These are phyloP conservation scores for Microthlaspi erraticum DNA, from an alignment of 345 rosid genomes.

Conservation along the genomic window DNA sequence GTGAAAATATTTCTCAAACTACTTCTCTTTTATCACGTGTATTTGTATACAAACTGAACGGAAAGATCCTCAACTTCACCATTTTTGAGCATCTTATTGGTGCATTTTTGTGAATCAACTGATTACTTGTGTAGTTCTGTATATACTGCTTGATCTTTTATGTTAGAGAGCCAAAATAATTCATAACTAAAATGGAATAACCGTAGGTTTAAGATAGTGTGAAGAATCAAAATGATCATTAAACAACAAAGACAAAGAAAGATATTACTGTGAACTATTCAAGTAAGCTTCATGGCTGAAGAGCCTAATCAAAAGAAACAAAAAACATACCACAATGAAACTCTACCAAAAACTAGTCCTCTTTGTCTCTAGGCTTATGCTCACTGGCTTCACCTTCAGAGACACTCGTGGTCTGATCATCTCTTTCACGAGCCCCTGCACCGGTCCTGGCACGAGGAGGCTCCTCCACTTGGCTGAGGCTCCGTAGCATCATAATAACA, in stretches of 20 bases:
- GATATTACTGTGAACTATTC: conserved; percentile 5
- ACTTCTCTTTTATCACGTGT: too few relatives aligned
- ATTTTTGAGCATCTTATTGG: too few relatives aligned
- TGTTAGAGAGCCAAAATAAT: conserved; percentile 4
- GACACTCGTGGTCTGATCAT: conserved; percentile 43
- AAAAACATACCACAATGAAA: conserved; percentile 28
- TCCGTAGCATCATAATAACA: conserved; percentile 59
- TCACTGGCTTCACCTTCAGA: conserved; percentile 52
- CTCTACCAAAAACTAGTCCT: conserved; percentile 56
- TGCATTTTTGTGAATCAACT: conserved; percentile 7
- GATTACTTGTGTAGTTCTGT: neutral
- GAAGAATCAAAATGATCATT: conserved; percentile 11
- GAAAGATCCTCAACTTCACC: too few relatives aligned
- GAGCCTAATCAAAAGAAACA: conserved; percentile 9
- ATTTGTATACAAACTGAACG: too few relatives aligned
- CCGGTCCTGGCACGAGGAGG: conserved; percentile 56
- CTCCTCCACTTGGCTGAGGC: conserved; percentile 57
- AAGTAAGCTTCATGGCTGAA: conserved; percentile 9
- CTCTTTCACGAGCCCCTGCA: conserved; percentile 28
- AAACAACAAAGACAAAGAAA: conserved; percentile 18
- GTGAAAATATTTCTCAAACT: too few relatives aligned
- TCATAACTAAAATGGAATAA: neutral
- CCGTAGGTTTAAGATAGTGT: neutral
- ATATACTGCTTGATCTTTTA: conserved; percentile 11
- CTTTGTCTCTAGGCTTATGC: conserved; percentile 59